phyloP scores from a whole-genome alignment of 2,329 filamentous ascomycete species.

The Fusarium nelsonii region DNA sequence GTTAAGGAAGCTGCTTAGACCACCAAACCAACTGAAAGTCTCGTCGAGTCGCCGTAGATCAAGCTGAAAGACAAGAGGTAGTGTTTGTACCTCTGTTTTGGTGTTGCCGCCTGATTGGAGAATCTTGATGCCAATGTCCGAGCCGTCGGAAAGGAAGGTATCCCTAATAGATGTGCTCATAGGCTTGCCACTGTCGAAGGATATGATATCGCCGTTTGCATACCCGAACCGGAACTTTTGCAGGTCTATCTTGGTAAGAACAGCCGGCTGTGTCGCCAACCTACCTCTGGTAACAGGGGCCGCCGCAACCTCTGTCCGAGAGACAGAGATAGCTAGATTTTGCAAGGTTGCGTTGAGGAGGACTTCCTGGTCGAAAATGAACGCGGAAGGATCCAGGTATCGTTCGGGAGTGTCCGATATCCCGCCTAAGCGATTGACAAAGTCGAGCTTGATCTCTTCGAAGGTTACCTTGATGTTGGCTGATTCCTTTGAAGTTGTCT shows the following conservation, averaged over 20 bases:
- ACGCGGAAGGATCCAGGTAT: constrained; percentile 56
- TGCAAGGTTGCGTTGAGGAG: constrained; percentile 64
- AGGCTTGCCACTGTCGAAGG: constrained; percentile 69
- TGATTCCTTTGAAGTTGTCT: constrained; percentile 24
- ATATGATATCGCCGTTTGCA: constrained; percentile 71
- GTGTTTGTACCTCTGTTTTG: constrained; percentile 75
- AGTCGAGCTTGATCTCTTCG: constrained; percentile 65
- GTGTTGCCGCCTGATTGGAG: constrained; percentile 59
- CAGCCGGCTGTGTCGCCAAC: constrained; percentile 47
- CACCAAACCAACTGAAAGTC: constrained; percentile 88
- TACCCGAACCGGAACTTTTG: constrained; percentile 74
- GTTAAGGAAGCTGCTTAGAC: constrained; percentile 90
- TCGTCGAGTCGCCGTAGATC: constrained; percentile 88
- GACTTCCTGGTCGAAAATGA: constrained; percentile 62
- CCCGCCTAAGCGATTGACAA: constrained; percentile 67
- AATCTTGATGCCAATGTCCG: constrained; percentile 69
- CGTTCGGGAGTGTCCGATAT: constrained; percentile 64
- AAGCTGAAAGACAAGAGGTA: constrained; percentile 80
- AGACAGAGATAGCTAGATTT: constrained; percentile 55
- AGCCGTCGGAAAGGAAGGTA: constrained; percentile 67
- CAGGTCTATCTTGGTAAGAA: constrained; percentile 59
- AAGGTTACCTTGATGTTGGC: constrained; percentile 60
- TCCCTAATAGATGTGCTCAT: constrained; percentile 71
- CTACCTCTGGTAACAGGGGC: constrained; percentile 21
- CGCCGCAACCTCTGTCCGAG: constrained; percentile 37